Evolutionary conservation across 495 filamentous ascomycete species (phyloP), one percentile per base, ranked within the genome.

Genomic region (Daldinia grandis): DNA sequence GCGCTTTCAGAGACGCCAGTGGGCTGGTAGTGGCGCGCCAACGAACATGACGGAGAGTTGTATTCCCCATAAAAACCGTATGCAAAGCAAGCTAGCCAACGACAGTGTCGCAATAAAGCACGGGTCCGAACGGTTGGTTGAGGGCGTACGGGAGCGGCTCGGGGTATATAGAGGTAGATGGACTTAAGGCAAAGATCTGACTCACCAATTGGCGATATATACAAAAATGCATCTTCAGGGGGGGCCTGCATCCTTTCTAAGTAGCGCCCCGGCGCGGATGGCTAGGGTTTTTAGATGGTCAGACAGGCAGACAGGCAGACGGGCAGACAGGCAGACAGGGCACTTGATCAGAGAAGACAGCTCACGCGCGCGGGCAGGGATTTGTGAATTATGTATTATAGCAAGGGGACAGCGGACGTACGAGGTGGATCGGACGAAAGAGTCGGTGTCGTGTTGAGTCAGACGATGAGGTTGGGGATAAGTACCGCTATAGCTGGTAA

Each of bases 161-260:
- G 69, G 69, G 64, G 73, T 69, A 59, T 28, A 49, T 50, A 17
- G 49, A 53, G 24, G 53, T 65, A 67, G 69, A 62, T 53, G 62
- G 74, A 62, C 38, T 60, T 58, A 65, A 72, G 58, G 69, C 53
- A 71, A 68, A 58, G 66, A 50, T 67, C 67, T 54, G 72, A 83
- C 83, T 81, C 73, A 85, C 83, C 82, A 76, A 84, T 84, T 76
- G 83, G 83, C 66, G 75, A 79, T 72, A 85, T 80, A 77, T 79
- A 81, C 37, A 82, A 83, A 58, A 74, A 78, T 69, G 76, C 75
- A 73, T 78, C 76, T 66, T 74, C 81, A 81, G 79, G 81, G 80
- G 81, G 75, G 56, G 51, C 68, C 75, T 81, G 82, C 81, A 81
- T 79, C 74, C 55, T 71, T 67, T 68, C 21, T 14, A 55, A 37